A percentile compares a stretch with the other conserved stretches of the same genome.
These are phyloP conservation scores for Sphaerobolus stellatus DNA, from an alignment of 1,284 basidiomycete genomes.

Conservation along the genomic window DNA sequence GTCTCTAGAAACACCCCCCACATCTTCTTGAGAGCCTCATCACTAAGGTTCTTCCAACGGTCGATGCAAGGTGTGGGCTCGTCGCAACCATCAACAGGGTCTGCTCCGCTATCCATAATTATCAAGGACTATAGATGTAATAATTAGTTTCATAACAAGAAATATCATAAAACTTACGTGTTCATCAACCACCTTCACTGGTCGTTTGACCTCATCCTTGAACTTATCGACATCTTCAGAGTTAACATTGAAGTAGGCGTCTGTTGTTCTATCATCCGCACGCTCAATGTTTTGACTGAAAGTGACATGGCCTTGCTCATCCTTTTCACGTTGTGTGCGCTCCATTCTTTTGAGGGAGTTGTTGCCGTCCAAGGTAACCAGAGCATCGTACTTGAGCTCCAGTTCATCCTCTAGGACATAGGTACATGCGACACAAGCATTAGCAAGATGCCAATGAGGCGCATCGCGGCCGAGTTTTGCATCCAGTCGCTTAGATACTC, in stretches of 20 bases:
- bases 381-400: slow-evolving; percentile 12
- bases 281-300: neutral
- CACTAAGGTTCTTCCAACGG: slow-evolving; percentile 22
- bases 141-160: neutral
- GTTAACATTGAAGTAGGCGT: slow-evolving; percentile 25
- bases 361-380: slow-evolving; percentile 29
- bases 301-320: neutral
- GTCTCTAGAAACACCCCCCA: slow-evolving; percentile 32
- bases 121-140: slow-evolving; percentile 15
- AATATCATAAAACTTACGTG: too few relatives aligned
- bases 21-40: slow-evolving; percentile 28
- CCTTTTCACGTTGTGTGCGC: slow-evolving; percentile 4
- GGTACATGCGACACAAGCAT: slow-evolving; percentile 28
- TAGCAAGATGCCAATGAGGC: slow-evolving; percentile 22
- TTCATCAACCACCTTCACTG: neutral
- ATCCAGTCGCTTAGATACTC: slow-evolving; percentile 17
- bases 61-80: slow-evolving; percentile 21
- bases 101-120: slow-evolving; percentile 20
- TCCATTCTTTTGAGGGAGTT: slow-evolving; percentile 26
- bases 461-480: slow-evolving; percentile 19
- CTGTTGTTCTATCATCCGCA: slow-evolving; percentile 21
- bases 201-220: slow-evolving; percentile 21
- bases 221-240: slow-evolving; percentile 25
- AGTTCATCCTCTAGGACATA: slow-evolving; percentile 27
- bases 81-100: slow-evolving; percentile 12